Percentiles rank a stretch among this genome's conserved stretches.
Evolutionary conservation across 306 rosid species (phyloP).

Genomic region (Sesbania bispinosa): DNA sequence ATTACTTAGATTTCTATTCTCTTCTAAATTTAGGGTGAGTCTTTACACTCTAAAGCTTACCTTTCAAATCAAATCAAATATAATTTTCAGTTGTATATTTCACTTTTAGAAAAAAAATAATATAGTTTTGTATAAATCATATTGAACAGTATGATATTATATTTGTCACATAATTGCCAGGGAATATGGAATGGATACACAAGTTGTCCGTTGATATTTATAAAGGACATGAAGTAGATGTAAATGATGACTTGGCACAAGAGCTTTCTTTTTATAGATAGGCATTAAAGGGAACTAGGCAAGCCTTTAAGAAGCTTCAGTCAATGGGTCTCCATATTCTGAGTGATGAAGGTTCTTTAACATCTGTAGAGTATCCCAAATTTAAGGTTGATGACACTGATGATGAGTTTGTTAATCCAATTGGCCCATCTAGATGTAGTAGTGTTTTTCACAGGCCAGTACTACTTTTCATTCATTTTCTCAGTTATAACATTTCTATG

Average conservation of each 20-base stretch:
- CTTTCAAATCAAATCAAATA: too few relatives aligned
- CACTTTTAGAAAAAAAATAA: too few relatives aligned
- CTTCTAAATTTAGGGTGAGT: too few relatives aligned
- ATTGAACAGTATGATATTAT: too few relatives aligned
- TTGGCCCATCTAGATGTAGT: constrained; percentile 47
- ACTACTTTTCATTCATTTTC: not conserved
- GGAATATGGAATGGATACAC: constrained; percentile 66
- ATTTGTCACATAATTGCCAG: too few relatives aligned
- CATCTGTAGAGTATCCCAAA: constrained; percentile 64
- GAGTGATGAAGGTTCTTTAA: constrained; percentile 72
- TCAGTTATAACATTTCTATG: not conserved
- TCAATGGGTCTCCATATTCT: constrained; percentile 69
- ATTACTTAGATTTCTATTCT: too few relatives aligned
- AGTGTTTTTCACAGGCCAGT: constrained; percentile 64
- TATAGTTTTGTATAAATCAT: too few relatives aligned
- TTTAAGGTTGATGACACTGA: constrained; percentile 61
- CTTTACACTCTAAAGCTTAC: too few relatives aligned
- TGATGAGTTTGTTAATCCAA: constrained; percentile 56
- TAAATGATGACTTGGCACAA: constrained; percentile 78
- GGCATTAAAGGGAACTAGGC: constrained; percentile 78
- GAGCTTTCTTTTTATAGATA: constrained; percentile 82
- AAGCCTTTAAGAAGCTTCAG: constrained; percentile 70
- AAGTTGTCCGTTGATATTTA: constrained; percentile 66
- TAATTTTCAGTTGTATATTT: too few relatives aligned
- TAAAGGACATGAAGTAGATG: constrained; percentile 77